These are phyloP conservation scores for Cyclostephanos tholiformis DNA, from an alignment of 108 stramenopile genomes.

Conservation along the genomic window DNA sequence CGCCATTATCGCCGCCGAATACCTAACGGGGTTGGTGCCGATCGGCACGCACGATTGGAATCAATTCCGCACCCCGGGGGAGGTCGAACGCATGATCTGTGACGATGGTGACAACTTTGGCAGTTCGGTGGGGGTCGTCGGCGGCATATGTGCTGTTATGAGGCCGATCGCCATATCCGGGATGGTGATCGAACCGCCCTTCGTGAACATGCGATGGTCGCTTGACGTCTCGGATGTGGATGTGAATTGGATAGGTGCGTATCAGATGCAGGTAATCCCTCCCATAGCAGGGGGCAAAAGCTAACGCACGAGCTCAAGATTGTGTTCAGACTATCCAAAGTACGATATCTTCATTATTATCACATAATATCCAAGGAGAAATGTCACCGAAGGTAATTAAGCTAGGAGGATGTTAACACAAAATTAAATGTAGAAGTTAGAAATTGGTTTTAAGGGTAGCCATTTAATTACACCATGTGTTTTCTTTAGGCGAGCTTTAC, in stretches of 20 bases:
- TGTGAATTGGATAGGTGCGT: conserved; percentile 88
- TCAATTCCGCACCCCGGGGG: conserved; percentile 74
- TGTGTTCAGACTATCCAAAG: too few relatives aligned
- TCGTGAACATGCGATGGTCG: conserved; percentile 72
- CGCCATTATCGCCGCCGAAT: conserved; percentile 93
- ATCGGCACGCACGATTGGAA: conserved; percentile 92
- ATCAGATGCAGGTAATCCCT: conserved; percentile 31
- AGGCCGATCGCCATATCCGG: conserved; percentile 49
- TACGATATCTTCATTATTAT: too few relatives aligned
- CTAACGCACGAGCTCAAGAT: too few relatives aligned
- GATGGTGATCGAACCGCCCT: conserved; percentile 64
- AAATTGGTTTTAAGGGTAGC: too few relatives aligned
- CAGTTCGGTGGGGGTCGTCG: too few relatives aligned
- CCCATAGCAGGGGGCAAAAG: background rate
- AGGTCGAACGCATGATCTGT: conserved; percentile 56
- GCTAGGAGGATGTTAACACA: too few relatives aligned
- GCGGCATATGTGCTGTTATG: conserved; percentile 34
- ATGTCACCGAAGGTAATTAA: too few relatives aligned
- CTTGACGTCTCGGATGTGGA: conserved; percentile 66
- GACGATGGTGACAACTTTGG: background rate
- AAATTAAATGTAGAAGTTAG: too few relatives aligned
- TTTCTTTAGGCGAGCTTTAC: too few relatives aligned
- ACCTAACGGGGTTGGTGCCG: conserved; percentile 85
- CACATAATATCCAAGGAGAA: too few relatives aligned
- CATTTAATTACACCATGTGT: too few relatives aligned